Conservation (phyloP, 83 land plant species). For the Diphasiastrum complanatum region DNA sequence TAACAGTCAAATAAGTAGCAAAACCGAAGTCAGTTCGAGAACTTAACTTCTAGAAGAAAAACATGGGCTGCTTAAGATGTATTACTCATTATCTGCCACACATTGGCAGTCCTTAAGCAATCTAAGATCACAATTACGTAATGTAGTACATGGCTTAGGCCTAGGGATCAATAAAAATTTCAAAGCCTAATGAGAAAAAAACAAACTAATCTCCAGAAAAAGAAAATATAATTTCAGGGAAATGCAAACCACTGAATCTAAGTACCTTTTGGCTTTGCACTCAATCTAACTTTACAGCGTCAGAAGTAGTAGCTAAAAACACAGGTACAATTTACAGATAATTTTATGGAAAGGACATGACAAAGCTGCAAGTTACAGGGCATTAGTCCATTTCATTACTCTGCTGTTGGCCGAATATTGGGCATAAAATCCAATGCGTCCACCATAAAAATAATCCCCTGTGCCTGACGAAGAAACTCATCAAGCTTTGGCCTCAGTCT, state of each 20-base stretch:
- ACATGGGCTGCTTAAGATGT: neutral
- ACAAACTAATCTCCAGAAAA: neutral
- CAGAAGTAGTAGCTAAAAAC: neutral
- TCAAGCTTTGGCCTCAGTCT: conserved; percentile 74
- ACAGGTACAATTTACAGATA: too few relatives aligned
- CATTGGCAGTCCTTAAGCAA: too few relatives aligned
- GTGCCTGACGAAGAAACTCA: conserved; percentile 74
- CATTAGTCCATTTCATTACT: conserved; percentile 35
- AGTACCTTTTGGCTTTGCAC: too few relatives aligned
- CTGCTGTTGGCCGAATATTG: conserved; percentile 65
- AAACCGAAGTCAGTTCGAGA: too few relatives aligned
- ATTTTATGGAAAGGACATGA: neutral
- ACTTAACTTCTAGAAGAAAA: neutral
- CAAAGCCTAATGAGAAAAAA: neutral
- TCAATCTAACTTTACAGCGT: too few relatives aligned
- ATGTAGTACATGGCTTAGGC: neutral
- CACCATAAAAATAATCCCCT: conserved; percentile 79
- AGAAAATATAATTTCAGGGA: too few relatives aligned
- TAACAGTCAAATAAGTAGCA: neutral
- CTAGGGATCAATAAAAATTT: neutral
- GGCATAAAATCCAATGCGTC: conserved; percentile 92
- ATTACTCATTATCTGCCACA: too few relatives aligned
- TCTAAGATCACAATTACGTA: too few relatives aligned
- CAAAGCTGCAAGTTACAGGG: conserved; percentile 1
- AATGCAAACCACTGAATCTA: too few relatives aligned